These are phyloP conservation scores for Rheum nobile DNA, from an alignment of 148 eudicot genomes.

Conservation along the genomic window DNA sequence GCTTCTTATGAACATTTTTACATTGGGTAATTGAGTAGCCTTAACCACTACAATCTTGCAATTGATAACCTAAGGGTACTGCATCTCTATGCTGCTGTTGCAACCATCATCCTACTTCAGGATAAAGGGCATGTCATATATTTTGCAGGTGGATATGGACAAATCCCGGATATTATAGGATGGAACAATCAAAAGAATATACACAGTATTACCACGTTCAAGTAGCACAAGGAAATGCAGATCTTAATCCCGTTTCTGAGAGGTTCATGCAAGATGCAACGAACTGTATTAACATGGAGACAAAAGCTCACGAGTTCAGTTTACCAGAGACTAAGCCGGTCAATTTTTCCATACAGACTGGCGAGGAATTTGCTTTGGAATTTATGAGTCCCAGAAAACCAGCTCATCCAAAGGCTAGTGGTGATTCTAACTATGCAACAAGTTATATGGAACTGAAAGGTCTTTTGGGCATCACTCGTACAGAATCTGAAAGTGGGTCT, in stretches of 20 bases:
- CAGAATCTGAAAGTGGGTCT: too few relatives aligned
- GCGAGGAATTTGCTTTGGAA: too few relatives aligned
- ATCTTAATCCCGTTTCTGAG: slow-evolving; percentile 45
- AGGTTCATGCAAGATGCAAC: slow-evolving; percentile 48
- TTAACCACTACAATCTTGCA: not conserved
- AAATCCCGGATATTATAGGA: slow-evolving; percentile 13
- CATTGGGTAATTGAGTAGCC: not conserved
- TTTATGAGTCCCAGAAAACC: too few relatives aligned
- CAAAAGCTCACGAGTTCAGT: slow-evolving; percentile 35
- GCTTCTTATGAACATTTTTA: not conserved
- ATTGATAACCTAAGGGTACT: not conserved
- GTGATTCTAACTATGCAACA: too few relatives aligned
- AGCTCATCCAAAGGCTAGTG: too few relatives aligned
- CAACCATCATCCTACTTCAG: not conserved
- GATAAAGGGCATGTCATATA: not conserved
- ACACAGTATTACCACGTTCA: slow-evolving; percentile 29
- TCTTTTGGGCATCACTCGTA: too few relatives aligned
- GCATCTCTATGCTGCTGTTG: not conserved
- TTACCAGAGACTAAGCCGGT: too few relatives aligned
- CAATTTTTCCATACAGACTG: too few relatives aligned
- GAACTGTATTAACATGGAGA: slow-evolving; percentile 36
- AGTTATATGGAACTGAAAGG: too few relatives aligned
- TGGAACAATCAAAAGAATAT: slow-evolving; percentile 55
- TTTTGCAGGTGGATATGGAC: slow-evolving; percentile 12
- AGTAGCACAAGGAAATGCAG: slow-evolving; percentile 36